Evolutionary conservation across 352 stramenopile genomes (phyloP).

Genomic region (Salisapilia sapeloensis): DNA sequence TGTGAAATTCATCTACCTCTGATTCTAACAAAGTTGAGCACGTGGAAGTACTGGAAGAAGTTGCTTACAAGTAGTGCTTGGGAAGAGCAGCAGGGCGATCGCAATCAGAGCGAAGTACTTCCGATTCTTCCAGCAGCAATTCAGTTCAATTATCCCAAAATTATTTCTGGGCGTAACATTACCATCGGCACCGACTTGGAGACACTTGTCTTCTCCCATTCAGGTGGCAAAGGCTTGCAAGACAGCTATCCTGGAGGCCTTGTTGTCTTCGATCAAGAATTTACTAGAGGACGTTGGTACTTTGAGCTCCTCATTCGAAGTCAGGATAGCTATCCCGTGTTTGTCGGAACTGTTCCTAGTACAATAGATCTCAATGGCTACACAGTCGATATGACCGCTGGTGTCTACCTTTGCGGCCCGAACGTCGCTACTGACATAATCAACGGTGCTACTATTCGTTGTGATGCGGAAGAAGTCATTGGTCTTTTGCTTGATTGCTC

Average conservation of each 20-base stretch:
- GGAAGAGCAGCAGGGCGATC: conserved; percentile 17
- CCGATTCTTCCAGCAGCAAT: conserved; percentile 37
- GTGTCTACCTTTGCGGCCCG: conserved; percentile 25
- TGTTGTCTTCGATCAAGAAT: conserved; percentile 42
- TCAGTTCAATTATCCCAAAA: conserved; percentile 40
- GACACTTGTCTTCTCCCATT: conserved; percentile 33
- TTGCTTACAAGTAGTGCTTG: conserved; percentile 28
- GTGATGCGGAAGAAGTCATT: conserved; percentile 14
- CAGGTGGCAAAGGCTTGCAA: conserved; percentile 6
- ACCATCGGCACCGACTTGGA: conserved; percentile 50
- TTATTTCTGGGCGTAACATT: conserved; percentile 42
- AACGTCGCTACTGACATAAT: conserved; percentile 4
- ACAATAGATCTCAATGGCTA: conserved; percentile 37
- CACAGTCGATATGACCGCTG: conserved; percentile 3
- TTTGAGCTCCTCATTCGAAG: conserved; percentile 49
- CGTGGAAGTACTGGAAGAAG: conserved; percentile 63
- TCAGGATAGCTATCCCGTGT: conserved; percentile 35
- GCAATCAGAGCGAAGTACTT: conserved; percentile 11
- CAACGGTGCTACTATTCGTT: conserved; percentile 9
- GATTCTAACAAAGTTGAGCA: conserved; percentile 51
- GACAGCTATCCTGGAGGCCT: conserved; percentile 9
- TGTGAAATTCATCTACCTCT: conserved; percentile 33
- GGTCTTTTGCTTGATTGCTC: conserved; percentile 49
- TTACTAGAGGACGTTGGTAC: conserved; percentile 58
- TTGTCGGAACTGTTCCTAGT: conserved; percentile 43